Conservation (phyloP, 202 grass and related monocot genomes). For the Schoenoplectus triqueter region DNA sequence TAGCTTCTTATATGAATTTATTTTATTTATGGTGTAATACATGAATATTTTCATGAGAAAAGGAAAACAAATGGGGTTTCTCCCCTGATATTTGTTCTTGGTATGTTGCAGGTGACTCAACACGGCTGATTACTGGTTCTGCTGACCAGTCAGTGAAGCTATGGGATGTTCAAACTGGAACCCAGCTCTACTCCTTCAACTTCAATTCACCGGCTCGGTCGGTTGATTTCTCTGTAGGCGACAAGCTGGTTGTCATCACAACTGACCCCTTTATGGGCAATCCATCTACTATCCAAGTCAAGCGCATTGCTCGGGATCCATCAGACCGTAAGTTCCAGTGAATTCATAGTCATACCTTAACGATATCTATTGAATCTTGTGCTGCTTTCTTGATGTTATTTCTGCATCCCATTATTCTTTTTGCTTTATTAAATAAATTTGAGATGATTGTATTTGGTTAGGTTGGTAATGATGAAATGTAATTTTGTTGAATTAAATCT, state of each 20-base stretch:
- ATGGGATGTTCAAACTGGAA: constrained; percentile 79
- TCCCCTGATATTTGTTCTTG: neutral
- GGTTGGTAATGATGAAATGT: neutral
- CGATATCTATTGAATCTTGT: neutral
- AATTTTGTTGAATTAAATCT: neutral
- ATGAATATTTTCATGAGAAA: neutral
- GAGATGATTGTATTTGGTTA: neutral
- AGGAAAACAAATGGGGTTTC: neutral
- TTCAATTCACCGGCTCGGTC: constrained; percentile 80
- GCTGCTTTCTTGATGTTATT: neutral
- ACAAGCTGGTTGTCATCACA: constrained; percentile 72
- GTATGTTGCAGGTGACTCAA: constrained; percentile 57
- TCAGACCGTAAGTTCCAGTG: constrained; percentile 52
- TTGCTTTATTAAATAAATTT: neutral
- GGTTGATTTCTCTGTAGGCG: constrained; percentile 71
- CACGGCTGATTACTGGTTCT: constrained; percentile 67
- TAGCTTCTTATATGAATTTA: too few relatives aligned
- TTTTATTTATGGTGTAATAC: neutral
- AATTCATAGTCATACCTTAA: neutral
- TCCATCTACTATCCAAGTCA: constrained; percentile 78
- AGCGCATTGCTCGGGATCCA: constrained; percentile 64
- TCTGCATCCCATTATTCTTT: neutral
- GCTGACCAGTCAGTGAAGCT: constrained; percentile 88
- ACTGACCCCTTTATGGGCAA: constrained; percentile 87
- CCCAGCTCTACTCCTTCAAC: constrained; percentile 71